Conservation (phyloP, 305 asterid genomes). For the Plantago coronopus region DNA sequence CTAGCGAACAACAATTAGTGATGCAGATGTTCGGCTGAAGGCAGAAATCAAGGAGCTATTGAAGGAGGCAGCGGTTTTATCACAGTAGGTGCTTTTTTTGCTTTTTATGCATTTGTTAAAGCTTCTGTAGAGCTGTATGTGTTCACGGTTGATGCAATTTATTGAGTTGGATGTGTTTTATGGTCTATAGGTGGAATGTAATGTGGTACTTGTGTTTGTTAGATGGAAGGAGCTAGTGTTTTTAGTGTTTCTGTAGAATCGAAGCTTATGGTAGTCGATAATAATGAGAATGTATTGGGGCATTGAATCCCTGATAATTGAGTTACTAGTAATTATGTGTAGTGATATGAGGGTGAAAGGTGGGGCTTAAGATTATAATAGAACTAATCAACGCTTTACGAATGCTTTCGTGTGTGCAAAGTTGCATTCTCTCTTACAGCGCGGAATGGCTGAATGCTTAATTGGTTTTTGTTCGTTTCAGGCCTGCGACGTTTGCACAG, state of each 20-base stretch:
- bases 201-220: background rate
- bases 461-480: constrained; percentile 31
- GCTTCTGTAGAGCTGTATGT: background rate
- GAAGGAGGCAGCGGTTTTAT: constrained; percentile 70
- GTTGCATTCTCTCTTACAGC: background rate
- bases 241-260: background rate
- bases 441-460: background rate
- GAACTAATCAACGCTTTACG: too few relatives aligned
- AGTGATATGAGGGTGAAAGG: too few relatives aligned
- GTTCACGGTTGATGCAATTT: too few relatives aligned
- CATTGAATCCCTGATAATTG: background rate
- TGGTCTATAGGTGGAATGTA: background rate
- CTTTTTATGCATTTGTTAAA: background rate
- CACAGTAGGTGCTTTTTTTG: constrained; percentile 53
- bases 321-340: background rate
- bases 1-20: constrained; percentile 50
- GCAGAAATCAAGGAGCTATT: constrained; percentile 70
- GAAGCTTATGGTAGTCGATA: background rate
- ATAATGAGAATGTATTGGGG: background rate
- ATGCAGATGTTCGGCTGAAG: constrained; percentile 44
- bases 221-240: too few relatives aligned
- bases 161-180: too few relatives aligned
- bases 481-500: constrained; percentile 99
- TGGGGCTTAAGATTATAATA: too few relatives aligned
- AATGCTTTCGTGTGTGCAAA: background rate